Evolutionary conservation across 2,329 filamentous ascomycete species (phyloP), one percentile per base, ranked within the genome.

Genomic region (Trichophyton simii): DNA sequence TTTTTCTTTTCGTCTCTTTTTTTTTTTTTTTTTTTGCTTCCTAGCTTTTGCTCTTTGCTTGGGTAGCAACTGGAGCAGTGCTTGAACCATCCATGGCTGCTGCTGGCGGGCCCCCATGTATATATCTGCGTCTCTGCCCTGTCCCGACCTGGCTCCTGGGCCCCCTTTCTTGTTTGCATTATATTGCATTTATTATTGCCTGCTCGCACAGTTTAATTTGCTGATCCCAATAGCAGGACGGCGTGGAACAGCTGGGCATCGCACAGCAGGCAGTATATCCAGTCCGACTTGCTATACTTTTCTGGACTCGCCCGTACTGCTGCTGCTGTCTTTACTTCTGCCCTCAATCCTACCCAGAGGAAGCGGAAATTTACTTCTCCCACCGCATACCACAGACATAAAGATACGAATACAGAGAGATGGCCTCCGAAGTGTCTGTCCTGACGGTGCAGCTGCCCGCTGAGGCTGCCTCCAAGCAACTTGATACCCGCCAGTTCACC

Each of bases 381-480:
- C 3, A 20, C n/a, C 5, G 3, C 44, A 8, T 11, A 2, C 22
- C 22, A 15, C 52, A 5, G 20, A 42, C n/a, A 57, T 18, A 3
- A 9, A 9, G 8, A 9, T 36, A 36, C 34, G 34, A 36, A 38
- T 13, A 38, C 11, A 9, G 11, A 11, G 11, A 38, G 22, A 38
- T 58, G 55, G 55, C 55, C 4, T 42, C 55, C 31, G 55, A 58
- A 18, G 38, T 58, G 15, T 58, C 55, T 58, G 31, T 58, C 8
- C 31, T 38, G n/a, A 31, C 55, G 55, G 55, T 58, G 34, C 34
- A 58, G 22, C 55, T 58, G 20, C 55, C 55, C 1, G 31, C 34
- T 9, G 55, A 42, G n/a, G n/a, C n/a, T 25, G 3, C 55, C 2
- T 38, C 55, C 6, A 58, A 41, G 11, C 25, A 31, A 11, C 34